These are phyloP conservation scores for Trichoderma polysporum DNA, from an alignment of 2,329 filamentous ascomycete species.

Conservation along the genomic window DNA sequence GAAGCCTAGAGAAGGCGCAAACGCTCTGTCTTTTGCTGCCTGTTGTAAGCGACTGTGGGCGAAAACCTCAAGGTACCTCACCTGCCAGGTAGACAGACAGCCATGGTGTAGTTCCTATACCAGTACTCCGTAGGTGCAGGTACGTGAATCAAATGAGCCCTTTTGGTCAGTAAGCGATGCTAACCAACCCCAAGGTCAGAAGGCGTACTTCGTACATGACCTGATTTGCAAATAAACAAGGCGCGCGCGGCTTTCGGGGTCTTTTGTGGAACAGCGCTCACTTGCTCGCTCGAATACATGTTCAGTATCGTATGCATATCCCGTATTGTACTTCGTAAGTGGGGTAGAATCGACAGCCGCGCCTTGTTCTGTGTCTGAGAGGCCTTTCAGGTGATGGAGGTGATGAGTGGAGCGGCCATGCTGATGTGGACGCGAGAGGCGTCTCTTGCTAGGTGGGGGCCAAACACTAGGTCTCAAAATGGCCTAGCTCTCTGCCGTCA, in stretches of 20 bases:
- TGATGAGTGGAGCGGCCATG: not conserved
- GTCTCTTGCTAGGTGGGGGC: not conserved
- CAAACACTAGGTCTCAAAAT: not conserved
- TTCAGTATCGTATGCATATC: not conserved
- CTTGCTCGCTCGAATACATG: not conserved
- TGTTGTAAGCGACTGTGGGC: not conserved
- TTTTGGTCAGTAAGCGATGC: not conserved
- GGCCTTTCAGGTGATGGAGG: not conserved
- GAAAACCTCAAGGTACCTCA: not conserved
- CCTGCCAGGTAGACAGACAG: not conserved
- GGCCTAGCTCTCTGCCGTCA: slow-evolving; percentile 3
- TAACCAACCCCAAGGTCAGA: not conserved
- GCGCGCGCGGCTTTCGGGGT: not conserved
- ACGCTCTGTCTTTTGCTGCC: not conserved
- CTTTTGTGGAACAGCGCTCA: not conserved
- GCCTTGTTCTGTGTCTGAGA: not conserved
- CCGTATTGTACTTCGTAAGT: not conserved
- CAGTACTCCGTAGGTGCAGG: not conserved
- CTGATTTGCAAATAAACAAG: not conserved
- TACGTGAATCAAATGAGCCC: not conserved
- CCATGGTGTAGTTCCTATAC: not conserved
- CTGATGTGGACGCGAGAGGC: not conserved
- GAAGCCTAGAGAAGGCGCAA: slow-evolving; percentile 9
- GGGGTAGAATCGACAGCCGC: not conserved
- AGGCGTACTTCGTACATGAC: not conserved